Percentiles rank a stretch among this genome's conserved stretches.
Evolutionary conservation across 2,329 filamentous ascomycete genomes (phyloP).

Genomic region (Neocatenulostroma microsporum): DNA sequence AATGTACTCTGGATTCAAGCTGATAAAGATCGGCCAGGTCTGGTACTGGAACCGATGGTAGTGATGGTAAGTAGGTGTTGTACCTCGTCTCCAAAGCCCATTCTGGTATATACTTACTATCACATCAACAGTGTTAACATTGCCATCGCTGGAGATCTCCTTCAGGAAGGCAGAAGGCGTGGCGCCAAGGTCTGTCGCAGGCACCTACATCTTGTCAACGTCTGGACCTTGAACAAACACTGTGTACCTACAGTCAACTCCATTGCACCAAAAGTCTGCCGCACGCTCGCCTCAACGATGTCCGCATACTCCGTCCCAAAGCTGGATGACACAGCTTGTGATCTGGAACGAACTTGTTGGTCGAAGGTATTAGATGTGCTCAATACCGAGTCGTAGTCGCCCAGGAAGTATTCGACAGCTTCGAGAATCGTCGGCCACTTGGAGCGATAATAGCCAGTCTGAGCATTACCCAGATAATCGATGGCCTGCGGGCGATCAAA

Average conservation of each 20-base stretch:
- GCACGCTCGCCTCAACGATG: constrained; percentile 21
- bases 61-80: too few relatives aligned
- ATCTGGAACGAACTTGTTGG: constrained; percentile 14
- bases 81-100: too few relatives aligned
- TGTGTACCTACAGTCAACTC: constrained; percentile 17
- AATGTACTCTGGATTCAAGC: constrained; percentile 18
- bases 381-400: constrained; percentile 12
- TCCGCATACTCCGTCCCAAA: constrained; percentile 23
- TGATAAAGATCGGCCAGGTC: constrained; percentile 25
- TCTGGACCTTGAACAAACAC: neutral
- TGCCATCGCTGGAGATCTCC: constrained; percentile 43
- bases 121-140: constrained; percentile 27
- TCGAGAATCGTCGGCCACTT: constrained; percentile 16
- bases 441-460: constrained; percentile 22
- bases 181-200: constrained; percentile 13
- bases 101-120: constrained; percentile 27
- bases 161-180: constrained; percentile 43
- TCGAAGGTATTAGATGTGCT: constrained; percentile 15
- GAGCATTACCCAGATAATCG: constrained; percentile 16
- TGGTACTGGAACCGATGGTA: too few relatives aligned
- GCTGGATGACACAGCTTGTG: constrained; percentile 15
- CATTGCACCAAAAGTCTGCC: constrained; percentile 22
- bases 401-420: constrained; percentile 18
- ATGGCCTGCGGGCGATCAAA: constrained; percentile 18
- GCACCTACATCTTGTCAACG: constrained; percentile 12